Base-by-base conservation (phyloP, 192 early-diverging fungal genomes). In the Backusella liffmaniae region DNA sequence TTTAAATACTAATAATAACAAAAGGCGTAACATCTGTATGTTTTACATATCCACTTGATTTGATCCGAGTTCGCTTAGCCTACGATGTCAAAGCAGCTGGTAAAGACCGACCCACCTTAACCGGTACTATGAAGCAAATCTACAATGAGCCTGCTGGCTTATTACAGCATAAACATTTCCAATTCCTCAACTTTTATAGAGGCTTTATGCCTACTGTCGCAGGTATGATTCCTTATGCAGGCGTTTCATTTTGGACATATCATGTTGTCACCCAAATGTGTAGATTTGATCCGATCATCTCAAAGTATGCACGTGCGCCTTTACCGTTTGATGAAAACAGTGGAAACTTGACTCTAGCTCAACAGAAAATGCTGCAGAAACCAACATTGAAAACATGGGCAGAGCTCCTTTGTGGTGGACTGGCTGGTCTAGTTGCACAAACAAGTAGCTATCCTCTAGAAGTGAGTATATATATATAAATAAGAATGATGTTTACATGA, bases 201-300 rank as follows among this genome's bases (percentile, higher is more conserved):
- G 98, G 98, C 42, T 96, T 97, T 75, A 71, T 92, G 18, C 91
- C 95, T 13, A 90, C 96, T 10, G 78, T 98, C 18, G 87, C 88
- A 72, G 98, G 98, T 15, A 99, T 99, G 87, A 87, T 99, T 15
- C 98, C 98, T 4, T 99, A 99, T 74, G 98, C 96, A 18, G 98
- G 98, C 21, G 94, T 94, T 1, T 95, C 95, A 6, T 99, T 99
- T 81, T 90, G 92, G 77, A 93, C 90, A 18, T 94, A 99, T 80
- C 92, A 96, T 80, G 79, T 85, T n/a, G 62, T 94, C 32, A 92
- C 88, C 46, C 80, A 90, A 18, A 76, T 92, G 77, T 88, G 88
- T 41, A 86, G 90, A 29, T 81, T 84, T 18, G 66, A 81, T 62
- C 46, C 86, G 8, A 39, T 76, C 7, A 83, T 82, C 56, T 78